phyloP scores from a whole-genome alignment of 208 protist genomes.

The Trypanosoma conorhini region DNA sequence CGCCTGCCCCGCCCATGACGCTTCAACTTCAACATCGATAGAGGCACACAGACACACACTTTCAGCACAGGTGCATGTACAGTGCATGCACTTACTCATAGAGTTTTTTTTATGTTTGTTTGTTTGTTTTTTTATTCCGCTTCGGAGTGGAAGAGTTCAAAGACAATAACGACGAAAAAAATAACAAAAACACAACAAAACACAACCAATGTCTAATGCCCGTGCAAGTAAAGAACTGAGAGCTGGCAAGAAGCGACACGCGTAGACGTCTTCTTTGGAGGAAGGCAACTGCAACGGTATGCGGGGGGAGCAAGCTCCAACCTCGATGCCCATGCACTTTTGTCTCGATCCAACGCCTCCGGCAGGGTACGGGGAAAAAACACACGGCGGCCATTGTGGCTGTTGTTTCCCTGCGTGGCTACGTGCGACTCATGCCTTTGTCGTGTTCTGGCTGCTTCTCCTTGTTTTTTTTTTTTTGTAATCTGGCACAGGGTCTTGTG shows the following conservation, averaged over 20 bases:
- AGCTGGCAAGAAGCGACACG: no score
- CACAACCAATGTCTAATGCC: no score
- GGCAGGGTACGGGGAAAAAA: background rate
- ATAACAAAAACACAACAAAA: no score
- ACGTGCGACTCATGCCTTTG: background rate
- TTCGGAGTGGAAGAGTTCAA: background rate
- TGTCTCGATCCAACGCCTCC: no score
- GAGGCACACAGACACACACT: background rate
- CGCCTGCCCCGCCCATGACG: slow-evolving; percentile 63
- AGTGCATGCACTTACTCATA: background rate
- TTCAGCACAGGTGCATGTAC: background rate
- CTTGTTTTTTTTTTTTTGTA: slow-evolving; percentile 1
- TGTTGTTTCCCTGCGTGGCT: background rate
- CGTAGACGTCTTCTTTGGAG: no score
- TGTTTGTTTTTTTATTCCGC: background rate
- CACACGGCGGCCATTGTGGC: background rate
- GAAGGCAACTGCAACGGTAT: no score
- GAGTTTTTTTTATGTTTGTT: background rate
- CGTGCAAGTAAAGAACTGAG: no score
- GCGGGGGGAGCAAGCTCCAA: no score
- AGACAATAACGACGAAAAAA: background rate
- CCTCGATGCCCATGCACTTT: no score
- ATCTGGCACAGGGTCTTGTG: background rate
- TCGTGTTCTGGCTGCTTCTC: background rate
- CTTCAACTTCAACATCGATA: slow-evolving; percentile 31